phyloP scores from a whole-genome alignment of 495 filamentous ascomycete genomes.

The Aspergillus sclerotiicarbonarius region DNA sequence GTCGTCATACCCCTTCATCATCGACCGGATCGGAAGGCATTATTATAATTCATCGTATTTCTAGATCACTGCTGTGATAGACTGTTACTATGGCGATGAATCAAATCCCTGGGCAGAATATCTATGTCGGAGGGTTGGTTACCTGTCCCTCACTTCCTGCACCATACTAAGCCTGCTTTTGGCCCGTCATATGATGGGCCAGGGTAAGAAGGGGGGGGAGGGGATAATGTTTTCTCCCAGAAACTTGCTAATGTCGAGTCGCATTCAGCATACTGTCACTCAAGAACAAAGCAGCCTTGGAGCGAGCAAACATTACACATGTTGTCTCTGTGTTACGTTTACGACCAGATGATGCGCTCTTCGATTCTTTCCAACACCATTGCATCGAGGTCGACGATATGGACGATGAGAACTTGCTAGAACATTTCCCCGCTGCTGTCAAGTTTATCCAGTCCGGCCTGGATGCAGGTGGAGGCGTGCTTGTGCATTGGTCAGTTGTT shows the following conservation, averaged over 20 bases:
- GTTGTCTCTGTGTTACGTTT: conserved; percentile 77
- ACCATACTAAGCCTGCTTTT: not conserved
- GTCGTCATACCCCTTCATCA: not conserved
- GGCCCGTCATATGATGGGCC: not conserved
- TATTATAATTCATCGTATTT: not conserved
- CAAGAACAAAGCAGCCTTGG: conserved; percentile 62
- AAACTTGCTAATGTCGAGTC: conserved; percentile 11
- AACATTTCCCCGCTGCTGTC: conserved; percentile 72
- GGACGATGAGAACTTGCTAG: conserved; percentile 79
- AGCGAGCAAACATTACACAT: conserved; percentile 78
- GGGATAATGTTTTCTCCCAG: conserved; percentile 5
- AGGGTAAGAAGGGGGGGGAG: not conserved
- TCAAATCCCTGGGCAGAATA: conserved; percentile 64
- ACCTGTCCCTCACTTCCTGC: not conserved
- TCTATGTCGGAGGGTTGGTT: conserved; percentile 84
- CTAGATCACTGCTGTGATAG: not conserved
- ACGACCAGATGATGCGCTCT: conserved; percentile 46
- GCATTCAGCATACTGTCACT: conserved; percentile 69
- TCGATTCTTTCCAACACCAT: conserved; percentile 59
- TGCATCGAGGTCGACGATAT: conserved; percentile 84
- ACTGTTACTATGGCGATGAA: conserved; percentile 44
- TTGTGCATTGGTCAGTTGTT: conserved; percentile 69
- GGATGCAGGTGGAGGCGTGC: conserved; percentile 60
- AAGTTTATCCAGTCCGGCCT: conserved; percentile 80
- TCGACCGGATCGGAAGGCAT: not conserved